Conservation (phyloP, 768 basidiomycete genomes). For the Lactarius quietus region DNA sequence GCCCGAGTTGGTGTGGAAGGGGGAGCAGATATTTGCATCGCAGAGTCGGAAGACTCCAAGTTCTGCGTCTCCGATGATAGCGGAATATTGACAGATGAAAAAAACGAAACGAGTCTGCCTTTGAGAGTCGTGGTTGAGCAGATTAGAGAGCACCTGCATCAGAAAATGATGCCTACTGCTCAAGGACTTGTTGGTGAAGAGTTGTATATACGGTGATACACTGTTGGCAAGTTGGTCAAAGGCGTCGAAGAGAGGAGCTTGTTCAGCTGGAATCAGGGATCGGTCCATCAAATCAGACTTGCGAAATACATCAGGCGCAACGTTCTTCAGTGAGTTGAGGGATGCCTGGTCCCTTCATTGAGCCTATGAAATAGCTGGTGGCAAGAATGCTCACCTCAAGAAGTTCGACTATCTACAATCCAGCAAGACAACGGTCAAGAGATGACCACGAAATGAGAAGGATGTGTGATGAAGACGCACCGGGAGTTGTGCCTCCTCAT, state of each 20-base stretch:
- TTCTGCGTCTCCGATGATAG: neutral
- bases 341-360: constrained; percentile 3
- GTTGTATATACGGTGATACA: neutral
- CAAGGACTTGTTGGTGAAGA: neutral
- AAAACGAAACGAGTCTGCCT: constrained; percentile 15
- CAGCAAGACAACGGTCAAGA: neutral
- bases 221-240: constrained; percentile 15
- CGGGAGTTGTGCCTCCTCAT: constrained; percentile 9
- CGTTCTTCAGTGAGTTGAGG: constrained; percentile 12
- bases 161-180: constrained; percentile 11
- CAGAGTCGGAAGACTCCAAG: neutral
- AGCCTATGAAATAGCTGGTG: neutral
- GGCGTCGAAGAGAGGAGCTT: constrained; percentile 14
- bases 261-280: constrained; percentile 5
- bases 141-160: neutral
- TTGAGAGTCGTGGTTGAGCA: constrained; percentile 5
- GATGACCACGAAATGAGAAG: neutral
- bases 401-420: constrained; percentile 13
- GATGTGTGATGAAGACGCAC: constrained; percentile 4
- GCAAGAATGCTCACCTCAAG: constrained; percentile 15
- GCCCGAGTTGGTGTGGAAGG: neutral
- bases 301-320: constrained; percentile 13
- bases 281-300: constrained; percentile 4
- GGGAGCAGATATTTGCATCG: neutral
- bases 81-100: constrained; percentile 9